phyloP scores from a whole-genome alignment of 495 filamentous ascomycete species.

The Penicillium maclennaniae region DNA sequence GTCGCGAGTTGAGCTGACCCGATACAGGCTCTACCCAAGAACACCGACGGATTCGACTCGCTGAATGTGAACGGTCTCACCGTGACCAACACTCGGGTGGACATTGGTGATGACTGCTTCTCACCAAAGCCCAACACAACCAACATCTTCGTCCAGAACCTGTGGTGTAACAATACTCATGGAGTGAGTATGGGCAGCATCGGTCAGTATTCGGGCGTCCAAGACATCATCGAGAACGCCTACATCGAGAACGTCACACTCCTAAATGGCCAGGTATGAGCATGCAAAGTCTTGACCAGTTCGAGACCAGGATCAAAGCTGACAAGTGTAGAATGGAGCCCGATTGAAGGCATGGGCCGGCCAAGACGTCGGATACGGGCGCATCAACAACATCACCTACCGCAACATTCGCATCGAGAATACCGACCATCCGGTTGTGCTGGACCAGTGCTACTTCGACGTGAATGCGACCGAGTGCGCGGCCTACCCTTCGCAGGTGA shows the following conservation, averaged over 20 bases:
- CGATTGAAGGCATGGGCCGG: conserved; percentile 56
- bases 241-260: conserved; percentile 54
- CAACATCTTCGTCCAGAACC: conserved; percentile 53
- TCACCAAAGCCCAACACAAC: conserved; percentile 56
- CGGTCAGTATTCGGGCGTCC: conserved; percentile 51
- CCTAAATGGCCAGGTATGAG: conserved; percentile 44
- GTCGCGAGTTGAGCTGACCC: neutral
- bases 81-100: conserved; percentile 47
- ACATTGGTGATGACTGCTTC: conserved; percentile 59
- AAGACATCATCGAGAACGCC: conserved; percentile 51
- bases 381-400: conserved; percentile 57
- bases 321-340: conserved; percentile 43
- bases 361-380: conserved; percentile 50
- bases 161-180: conserved; percentile 57
- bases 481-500: conserved; percentile 48
- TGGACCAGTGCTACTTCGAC: conserved; percentile 59
- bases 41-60: conserved; percentile 59
- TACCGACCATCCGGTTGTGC: conserved; percentile 49
- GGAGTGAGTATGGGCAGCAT: conserved; percentile 57
- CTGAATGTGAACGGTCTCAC: conserved; percentile 45
- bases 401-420: conserved; percentile 54
- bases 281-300: neutral
- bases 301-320: neutral
- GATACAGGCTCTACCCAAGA: conserved; percentile 44
- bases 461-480: conserved; percentile 47